A percentile compares a stretch with the other conserved stretches of the same genome.
Conservation (phyloP, 768 basidiomycete species). For the Zangia roseola region DNA sequence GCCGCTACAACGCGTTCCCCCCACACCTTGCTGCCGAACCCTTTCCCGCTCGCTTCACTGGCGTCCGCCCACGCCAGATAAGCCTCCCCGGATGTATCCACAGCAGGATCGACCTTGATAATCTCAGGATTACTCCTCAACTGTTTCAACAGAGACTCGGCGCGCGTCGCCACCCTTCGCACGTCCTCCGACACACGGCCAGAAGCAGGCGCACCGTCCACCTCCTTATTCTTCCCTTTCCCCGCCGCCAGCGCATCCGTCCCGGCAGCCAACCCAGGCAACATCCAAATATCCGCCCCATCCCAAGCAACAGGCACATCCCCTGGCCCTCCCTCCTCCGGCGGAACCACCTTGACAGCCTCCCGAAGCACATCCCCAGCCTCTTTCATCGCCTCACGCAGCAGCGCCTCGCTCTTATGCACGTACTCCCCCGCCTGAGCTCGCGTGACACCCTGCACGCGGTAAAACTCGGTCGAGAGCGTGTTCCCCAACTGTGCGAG, state of each 20-base stretch:
- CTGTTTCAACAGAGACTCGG: conserved; percentile 72
- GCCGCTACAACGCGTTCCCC: conserved; percentile 45
- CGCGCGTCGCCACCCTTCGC: conserved; percentile 64
- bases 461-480: conserved; percentile 63
- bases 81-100: conserved; percentile 52
- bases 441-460: conserved; percentile 72
- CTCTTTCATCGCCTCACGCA: conserved; percentile 72
- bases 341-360: conserved; percentile 91
- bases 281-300: conserved; percentile 82
- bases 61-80: conserved; percentile 64
- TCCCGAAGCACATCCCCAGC: conserved; percentile 82
- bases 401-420: conserved; percentile 64
- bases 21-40: conserved; percentile 51
- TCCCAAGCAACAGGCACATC: conserved; percentile 63
- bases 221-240: conserved; percentile 40
- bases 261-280: conserved; percentile 41
- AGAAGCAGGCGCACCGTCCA: conserved; percentile 26
- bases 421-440: conserved; percentile 84
- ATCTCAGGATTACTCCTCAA: conserved; percentile 75
- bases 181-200: conserved; percentile 36
- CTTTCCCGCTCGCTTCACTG: conserved; percentile 55
- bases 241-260: conserved; percentile 16
- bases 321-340: conserved; percentile 48
- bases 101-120: conserved; percentile 71
- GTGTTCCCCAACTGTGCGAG: conserved; percentile 65